A percentile compares a stretch with the other conserved stretches of the same genome.
phyloP scores from a whole-genome alignment of 345 rosid species.

The Ailanthus altissimus region DNA sequence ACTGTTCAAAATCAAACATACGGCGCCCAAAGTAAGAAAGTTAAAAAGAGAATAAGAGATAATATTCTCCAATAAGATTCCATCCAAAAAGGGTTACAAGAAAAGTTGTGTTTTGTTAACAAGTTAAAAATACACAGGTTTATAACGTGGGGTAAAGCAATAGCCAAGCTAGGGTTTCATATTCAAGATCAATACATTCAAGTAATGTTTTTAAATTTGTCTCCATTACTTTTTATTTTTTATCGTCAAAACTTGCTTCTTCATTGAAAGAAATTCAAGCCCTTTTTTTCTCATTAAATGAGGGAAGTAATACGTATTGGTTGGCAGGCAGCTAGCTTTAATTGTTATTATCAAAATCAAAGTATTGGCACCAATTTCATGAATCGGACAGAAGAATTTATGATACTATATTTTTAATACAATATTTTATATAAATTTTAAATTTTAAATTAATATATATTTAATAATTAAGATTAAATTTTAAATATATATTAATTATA shows the following conservation, averaged over 20 bases:
- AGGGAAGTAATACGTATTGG: not conserved
- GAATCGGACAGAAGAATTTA: too few relatives aligned
- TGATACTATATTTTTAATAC: too few relatives aligned
- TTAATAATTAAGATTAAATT: too few relatives aligned
- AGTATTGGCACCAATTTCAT: not conserved
- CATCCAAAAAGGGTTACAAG: not conserved
- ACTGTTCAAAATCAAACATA: constrained; percentile 31
- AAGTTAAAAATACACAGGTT: not conserved
- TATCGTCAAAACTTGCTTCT: not conserved
- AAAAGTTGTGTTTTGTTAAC: constrained; percentile 3
- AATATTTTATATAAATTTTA: too few relatives aligned
- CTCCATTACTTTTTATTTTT: not conserved
- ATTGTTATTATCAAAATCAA: not conserved
- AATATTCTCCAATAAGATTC: constrained; percentile 19
- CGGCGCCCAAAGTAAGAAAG: constrained; percentile 21
- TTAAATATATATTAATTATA: too few relatives aligned
- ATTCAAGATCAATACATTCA: too few relatives aligned
- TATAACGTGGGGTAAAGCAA: not conserved
- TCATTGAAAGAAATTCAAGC: not conserved
- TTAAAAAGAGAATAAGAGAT: not conserved
- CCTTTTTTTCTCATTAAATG: not conserved
- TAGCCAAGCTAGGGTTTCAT: not conserved
- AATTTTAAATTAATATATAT: too few relatives aligned
- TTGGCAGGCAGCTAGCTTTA: not conserved
- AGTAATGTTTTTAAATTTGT: not conserved